A percentile compares a stretch with the other conserved stretches of the same genome.
Conservation (phyloP, 164 flowering plant species). For the Magnolia officinalis region DNA sequence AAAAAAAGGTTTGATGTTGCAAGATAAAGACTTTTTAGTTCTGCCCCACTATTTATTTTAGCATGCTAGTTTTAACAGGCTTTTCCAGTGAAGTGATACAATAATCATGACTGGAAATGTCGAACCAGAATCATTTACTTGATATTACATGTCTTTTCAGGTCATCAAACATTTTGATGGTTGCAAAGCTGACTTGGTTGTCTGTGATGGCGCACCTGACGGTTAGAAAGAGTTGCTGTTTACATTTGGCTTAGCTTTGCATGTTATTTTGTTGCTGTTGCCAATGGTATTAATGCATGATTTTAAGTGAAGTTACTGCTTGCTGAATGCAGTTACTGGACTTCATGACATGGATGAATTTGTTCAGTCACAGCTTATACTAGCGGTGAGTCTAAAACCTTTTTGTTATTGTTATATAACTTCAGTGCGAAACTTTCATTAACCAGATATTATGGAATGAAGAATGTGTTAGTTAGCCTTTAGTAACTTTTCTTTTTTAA, state of each 20-base stretch:
- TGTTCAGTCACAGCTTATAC: slow-evolving; percentile 48
- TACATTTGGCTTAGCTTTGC: neutral
- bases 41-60: neutral
- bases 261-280: neutral
- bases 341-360: slow-evolving; percentile 99
- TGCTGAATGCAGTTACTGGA: slow-evolving; percentile 70
- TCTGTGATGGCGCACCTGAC: slow-evolving; percentile 99
- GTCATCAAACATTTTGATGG: slow-evolving; percentile 99
- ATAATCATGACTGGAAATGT: neutral
- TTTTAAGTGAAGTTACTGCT: neutral
- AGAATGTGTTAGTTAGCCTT: too few species aligned
- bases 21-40: neutral
- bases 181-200: slow-evolving; percentile 96
- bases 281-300: neutral
- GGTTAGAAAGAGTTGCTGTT: slow-evolving; percentile 40
- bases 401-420: too few species aligned
- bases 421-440: too few species aligned
- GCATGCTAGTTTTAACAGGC: neutral
- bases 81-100: neutral
- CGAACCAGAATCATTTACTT: neutral
- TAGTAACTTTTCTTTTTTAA: slow-evolving; percentile 9
- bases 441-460: too few species aligned
- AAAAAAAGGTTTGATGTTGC: neutral
- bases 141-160: slow-evolving; percentile 27
- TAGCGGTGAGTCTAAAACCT: slow-evolving; percentile 1